Evolutionary conservation across 2,329 filamentous ascomycete species (phyloP), one percentile per base, ranked within the genome.

Genomic region (Epichloe gansuensis): DNA sequence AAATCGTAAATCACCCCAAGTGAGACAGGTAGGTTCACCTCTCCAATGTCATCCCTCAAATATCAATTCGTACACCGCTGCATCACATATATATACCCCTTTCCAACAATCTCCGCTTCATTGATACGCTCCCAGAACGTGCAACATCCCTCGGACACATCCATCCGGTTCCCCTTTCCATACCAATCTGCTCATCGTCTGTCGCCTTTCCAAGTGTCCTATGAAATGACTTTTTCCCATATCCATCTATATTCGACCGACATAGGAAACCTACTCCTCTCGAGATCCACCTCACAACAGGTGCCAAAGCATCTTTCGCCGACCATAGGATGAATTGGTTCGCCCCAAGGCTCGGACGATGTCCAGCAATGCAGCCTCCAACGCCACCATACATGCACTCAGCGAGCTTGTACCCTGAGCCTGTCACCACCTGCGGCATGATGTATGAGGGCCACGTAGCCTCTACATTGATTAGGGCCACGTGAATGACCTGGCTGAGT

Each of bases 331-430:
- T 25, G 13, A 39, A 21, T 15, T 1, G 38, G 5, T 51, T 21
- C 21, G n/a, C 31, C 6, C 42, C 21, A 9, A 51, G 43, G 31
- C 13, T 17, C 31, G 23, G 49, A 13, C 5, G n/a, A 46, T 47
- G 31, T 43, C 25, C 52, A 53, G 48, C 25, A 46, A 47, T 48
- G 47, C 47, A 53, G 43, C 43, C 52, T 45, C 37, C 42, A 38
- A 47, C 52, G 43, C 52, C 52, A 38, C 43, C 9, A 37, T 50
- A 35, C 43, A 47, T 11, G 28, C 28, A 23, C 23, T 50, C 35
- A 43, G 35, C n/a, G 13, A 35, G 21, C 38, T 21, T 47, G 6
- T 35, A 13, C 9, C 46, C n/a, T 13, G 41, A 35, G 28, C 13
- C 13, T 17, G 42, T 47, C 23, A 13, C 38, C n/a, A 28, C 51